Conservation (phyloP, 2,329 filamentous ascomycete species). For the Hypocrella siamensis region DNA sequence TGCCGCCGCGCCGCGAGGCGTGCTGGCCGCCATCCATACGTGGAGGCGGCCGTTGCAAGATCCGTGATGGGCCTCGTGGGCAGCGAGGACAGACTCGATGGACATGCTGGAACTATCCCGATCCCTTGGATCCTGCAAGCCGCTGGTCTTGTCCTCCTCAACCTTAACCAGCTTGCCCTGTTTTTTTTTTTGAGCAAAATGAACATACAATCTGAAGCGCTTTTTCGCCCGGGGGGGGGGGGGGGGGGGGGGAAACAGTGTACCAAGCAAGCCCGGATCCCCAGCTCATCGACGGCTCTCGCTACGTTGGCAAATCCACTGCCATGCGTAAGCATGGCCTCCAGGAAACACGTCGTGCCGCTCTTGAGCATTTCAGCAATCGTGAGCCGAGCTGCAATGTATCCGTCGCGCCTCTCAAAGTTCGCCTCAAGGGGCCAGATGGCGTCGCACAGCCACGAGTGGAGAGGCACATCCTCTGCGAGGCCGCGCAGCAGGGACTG, state of each 20-base stretch:
- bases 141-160: neutral
- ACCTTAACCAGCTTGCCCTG: constrained; percentile 5
- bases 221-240: too few species aligned
- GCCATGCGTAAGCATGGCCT: constrained; percentile 27
- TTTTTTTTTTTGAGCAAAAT: too few species aligned
- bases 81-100: constrained; percentile 8
- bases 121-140: constrained; percentile 3
- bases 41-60: constrained; percentile 22
- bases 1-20: constrained; percentile 25
- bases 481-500: constrained; percentile 31
- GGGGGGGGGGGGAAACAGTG: neutral
- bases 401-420: constrained; percentile 22
- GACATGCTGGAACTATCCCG: constrained; percentile 4
- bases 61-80: constrained; percentile 10
- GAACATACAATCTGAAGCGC: too few species aligned
- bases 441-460: constrained; percentile 33
- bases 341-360: constrained; percentile 34
- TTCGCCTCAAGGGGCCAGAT: constrained; percentile 24
- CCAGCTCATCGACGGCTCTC: constrained; percentile 6
- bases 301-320: constrained; percentile 9
- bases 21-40: constrained; percentile 30
- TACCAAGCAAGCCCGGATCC: constrained; percentile 9
- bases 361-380: constrained; percentile 34
- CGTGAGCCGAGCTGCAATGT: constrained; percentile 28
- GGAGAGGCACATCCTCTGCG: constrained; percentile 32